Evolutionary conservation across 129 eudicot genomes (phyloP), one percentile per base, ranked within the genome.

Genomic region (Centella asiatica): DNA sequence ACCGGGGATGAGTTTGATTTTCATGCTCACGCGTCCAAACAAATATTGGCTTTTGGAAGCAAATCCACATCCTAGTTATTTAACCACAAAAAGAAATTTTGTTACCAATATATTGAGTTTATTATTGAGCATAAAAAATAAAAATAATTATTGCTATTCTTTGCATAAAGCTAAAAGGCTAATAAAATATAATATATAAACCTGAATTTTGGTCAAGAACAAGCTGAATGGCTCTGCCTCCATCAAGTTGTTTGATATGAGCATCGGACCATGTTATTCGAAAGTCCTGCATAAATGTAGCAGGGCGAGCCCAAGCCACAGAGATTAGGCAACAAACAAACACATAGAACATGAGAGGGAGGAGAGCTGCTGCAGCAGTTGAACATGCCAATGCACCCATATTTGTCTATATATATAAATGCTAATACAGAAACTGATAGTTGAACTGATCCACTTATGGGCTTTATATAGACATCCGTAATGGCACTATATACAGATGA

Each of bases 21-120:
- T 85, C 89, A 88, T 85, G 71, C 94, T 84, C 7, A 88, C 87
- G 44, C 84, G 83, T 60, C 96, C 96, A 48, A 79, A 88, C 68
- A 79, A 54, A 28, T 88, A 88, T 39, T 82, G 61, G 20, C 71
- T 61, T 72, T 75, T 88, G 19, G 96, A 88, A 63, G 90, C 85
- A 51, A 88, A 88, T 33, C 84, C 88, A 37, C 88, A 82, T 36
- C 88, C 84, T 82, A 51, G 42, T 42, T 12, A 15, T 28, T 28
- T 56, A 53, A 13, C 27, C 59, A 53, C 29, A 1, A 31, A 15
- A 28, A 31, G 15, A 10, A 26, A 54, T 25, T 28, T 27, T 54
- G 59, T 11, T 19, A 8, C 19, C 9, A 27, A 20, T 18, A 10
- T 52, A 52, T 13, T 12, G 4, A 51, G 31, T 28, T 15, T 4